Evolutionary conservation across 2,329 filamentous ascomycete species (phyloP).

Genomic region (Xylariales sp.): DNA sequence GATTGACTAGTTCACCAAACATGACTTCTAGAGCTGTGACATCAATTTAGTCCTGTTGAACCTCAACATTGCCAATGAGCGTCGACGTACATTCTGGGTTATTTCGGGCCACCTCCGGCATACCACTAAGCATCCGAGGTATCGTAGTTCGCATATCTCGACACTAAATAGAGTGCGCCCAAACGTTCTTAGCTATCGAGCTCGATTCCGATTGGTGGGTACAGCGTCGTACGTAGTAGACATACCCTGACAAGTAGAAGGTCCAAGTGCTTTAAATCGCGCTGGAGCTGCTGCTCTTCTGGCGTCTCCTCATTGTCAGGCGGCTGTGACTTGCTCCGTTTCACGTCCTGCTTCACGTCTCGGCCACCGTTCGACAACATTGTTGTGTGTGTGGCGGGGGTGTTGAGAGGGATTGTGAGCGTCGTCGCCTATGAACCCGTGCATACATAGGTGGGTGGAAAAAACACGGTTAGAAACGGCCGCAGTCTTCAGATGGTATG

Average conservation of each 20-base stretch:
- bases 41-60: slow-evolving; percentile 38
- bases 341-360: slow-evolving; percentile 27
- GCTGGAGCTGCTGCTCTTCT: slow-evolving; percentile 63
- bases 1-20: slow-evolving; percentile 60
- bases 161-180: slow-evolving; percentile 54
- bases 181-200: slow-evolving; percentile 10
- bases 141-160: slow-evolving; percentile 61
- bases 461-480: not conserved
- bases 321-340: slow-evolving; percentile 15
- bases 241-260: slow-evolving; percentile 66
- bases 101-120: slow-evolving; percentile 55
- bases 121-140: slow-evolving; percentile 62
- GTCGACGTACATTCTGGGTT: slow-evolving; percentile 60
- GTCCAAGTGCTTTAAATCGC: slow-evolving; percentile 63
- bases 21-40: slow-evolving; percentile 60
- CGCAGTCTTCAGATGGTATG: not conserved
- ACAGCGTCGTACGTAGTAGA: not conserved
- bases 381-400: slow-evolving; percentile 1
- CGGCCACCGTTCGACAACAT: slow-evolving; percentile 37
- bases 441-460: not conserved
- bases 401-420: not conserved
- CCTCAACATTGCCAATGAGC: not conserved
- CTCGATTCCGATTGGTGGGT: not conserved
- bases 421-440: not conserved
- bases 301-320: slow-evolving; percentile 50